phyloP scores from a whole-genome alignment of 1,284 basidiomycete species.

The Pisolithus thermaeus region DNA sequence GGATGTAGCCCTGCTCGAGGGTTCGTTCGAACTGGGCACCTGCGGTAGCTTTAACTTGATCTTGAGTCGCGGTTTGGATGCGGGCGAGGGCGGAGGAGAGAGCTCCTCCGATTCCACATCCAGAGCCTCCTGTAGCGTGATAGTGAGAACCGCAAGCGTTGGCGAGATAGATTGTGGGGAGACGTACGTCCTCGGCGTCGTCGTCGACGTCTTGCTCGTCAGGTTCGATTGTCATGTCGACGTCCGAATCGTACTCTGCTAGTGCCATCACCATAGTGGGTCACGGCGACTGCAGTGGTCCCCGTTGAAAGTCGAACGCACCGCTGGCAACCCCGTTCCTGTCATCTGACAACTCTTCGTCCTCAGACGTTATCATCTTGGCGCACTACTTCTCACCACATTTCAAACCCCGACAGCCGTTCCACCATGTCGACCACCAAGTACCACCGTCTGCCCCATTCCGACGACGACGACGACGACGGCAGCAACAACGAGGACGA shows the following conservation, averaged over 20 bases:
- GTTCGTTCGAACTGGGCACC: conserved; percentile 33
- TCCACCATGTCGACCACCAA: conserved; percentile 1
- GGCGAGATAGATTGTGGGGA: too few relatives aligned
- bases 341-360: conserved; percentile 2
- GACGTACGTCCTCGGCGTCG: conserved; percentile 17
- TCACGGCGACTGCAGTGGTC: not conserved
- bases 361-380: conserved; percentile 1
- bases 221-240: conserved; percentile 14
- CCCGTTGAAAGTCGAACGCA: not conserved
- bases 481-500: not conserved
- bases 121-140: too few relatives aligned
- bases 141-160: too few relatives aligned
- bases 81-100: conserved; percentile 29
- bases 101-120: conserved; percentile 31
- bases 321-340: conserved; percentile 9
- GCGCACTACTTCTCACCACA: not conserved
- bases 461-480: not conserved
- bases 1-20: conserved; percentile 32
- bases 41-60: conserved; percentile 60
- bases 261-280: conserved; percentile 14
- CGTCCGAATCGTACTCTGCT: conserved; percentile 21
- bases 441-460: conserved; percentile 4
- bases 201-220: conserved; percentile 29
- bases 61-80: conserved; percentile 41
- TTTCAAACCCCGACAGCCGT: conserved; percentile 9